Percentiles rank a stretch among this genome's conserved stretches.
Evolutionary conservation across 495 filamentous ascomycete genomes (phyloP).

Genomic region (Xylaria nigripes): DNA sequence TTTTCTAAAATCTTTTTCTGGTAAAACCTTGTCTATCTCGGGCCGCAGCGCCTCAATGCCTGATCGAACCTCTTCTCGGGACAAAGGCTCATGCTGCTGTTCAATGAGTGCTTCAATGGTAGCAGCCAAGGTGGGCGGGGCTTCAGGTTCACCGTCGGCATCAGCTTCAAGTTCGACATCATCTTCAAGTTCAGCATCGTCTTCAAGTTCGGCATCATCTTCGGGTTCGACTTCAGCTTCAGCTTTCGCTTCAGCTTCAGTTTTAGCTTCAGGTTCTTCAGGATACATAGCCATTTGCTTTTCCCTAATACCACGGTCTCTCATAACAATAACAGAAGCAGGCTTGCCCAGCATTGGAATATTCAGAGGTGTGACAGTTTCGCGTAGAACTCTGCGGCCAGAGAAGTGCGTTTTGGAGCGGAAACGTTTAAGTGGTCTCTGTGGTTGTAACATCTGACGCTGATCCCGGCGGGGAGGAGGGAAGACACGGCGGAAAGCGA

Average conservation of each 20-base stretch:
- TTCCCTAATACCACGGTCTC: constrained; percentile 18
- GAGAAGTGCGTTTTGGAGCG: constrained; percentile 19
- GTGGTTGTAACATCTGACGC: too few relatives aligned
- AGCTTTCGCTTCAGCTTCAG: not conserved
- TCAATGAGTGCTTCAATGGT: constrained; percentile 28
- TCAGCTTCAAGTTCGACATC: too few relatives aligned
- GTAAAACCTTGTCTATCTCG: constrained; percentile 18
- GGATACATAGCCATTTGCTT: not conserved
- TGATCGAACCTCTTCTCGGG: constrained; percentile 24
- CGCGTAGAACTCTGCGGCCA: constrained; percentile 15
- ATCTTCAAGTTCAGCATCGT: too few relatives aligned
- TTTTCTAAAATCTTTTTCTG: constrained; percentile 29
- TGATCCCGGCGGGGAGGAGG: too few relatives aligned
- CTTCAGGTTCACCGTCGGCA: too few relatives aligned
- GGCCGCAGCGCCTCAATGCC: constrained; percentile 41
- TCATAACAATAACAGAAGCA: constrained; percentile 36
- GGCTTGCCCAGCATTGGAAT: constrained; percentile 29
- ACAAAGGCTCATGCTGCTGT: constrained; percentile 17
- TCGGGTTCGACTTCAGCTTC: not conserved
- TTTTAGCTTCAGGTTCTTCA: not conserved
- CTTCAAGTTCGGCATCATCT: not conserved
- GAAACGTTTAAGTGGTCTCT: too few relatives aligned
- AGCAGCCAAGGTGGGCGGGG: too few relatives aligned
- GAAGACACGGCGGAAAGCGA: too few relatives aligned
- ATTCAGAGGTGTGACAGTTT: constrained; percentile 8